A percentile compares a stretch with the other conserved stretches of the same genome.
These are phyloP conservation scores for Backusella tuberculispora DNA, from an alignment of 192 early-diverging fungal genomes.

Conservation along the genomic window DNA sequence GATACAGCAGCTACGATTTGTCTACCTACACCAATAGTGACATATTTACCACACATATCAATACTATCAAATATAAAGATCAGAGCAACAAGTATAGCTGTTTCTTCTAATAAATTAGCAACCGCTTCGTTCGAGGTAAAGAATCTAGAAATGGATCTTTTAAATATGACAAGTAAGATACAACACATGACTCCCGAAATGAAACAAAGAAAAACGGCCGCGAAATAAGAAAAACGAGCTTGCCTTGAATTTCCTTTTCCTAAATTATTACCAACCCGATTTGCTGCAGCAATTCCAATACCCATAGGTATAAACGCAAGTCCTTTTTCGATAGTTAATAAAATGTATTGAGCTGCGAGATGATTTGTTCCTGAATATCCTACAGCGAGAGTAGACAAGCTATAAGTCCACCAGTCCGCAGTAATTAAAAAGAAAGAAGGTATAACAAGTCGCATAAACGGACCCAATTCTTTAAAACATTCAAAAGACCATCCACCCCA, in stretches of 20 bases:
- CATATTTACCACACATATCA: constrained; percentile 61
- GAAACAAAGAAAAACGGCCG: constrained; percentile 53
- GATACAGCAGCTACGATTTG: constrained; percentile 66
- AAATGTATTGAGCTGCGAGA: constrained; percentile 83
- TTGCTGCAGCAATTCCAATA: constrained; percentile 76
- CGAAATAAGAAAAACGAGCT: constrained; percentile 58
- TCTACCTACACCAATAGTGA: constrained; percentile 75
- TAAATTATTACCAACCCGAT: constrained; percentile 80
- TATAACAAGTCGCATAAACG: constrained; percentile 68
- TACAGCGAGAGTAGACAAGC: constrained; percentile 66
- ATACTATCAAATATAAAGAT: constrained; percentile 64
- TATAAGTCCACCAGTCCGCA: constrained; percentile 77
- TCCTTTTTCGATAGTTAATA: constrained; percentile 73
- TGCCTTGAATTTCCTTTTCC: constrained; percentile 53
- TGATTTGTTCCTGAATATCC: constrained; percentile 67
- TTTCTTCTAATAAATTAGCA: not conserved
- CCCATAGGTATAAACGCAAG: constrained; percentile 79
- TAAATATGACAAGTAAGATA: constrained; percentile 24
- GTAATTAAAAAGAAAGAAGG: constrained; percentile 80
- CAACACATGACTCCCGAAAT: constrained; percentile 61
- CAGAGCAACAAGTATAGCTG: constrained; percentile 62
- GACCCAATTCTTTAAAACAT: constrained; percentile 60
- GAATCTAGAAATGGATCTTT: not conserved
- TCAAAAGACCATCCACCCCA: constrained; percentile 88
- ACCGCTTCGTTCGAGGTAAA: constrained; percentile 74